A percentile compares a stretch with the other conserved stretches of the same genome.
These are phyloP conservation scores for Pyricularia grisea DNA, from an alignment of 2,329 filamentous ascomycete genomes.

Conservation along the genomic window DNA sequence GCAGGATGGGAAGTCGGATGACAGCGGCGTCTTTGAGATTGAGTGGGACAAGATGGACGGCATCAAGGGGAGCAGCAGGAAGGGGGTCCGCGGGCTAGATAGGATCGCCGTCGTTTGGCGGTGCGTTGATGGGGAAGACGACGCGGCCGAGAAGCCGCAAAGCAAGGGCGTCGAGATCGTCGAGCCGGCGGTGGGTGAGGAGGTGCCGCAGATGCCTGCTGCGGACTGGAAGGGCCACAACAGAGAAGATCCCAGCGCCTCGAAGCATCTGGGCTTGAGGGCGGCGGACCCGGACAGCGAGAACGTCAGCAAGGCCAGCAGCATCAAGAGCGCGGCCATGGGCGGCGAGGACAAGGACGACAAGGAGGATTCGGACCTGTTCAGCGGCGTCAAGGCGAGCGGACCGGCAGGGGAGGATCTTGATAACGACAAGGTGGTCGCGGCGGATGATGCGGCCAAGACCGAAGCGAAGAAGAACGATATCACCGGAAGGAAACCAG, in stretches of 20 bases:
- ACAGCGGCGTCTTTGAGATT: slow-evolving; percentile 53
- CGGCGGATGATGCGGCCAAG: not conserved
- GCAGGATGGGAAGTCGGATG: slow-evolving; percentile 52
- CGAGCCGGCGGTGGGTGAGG: slow-evolving; percentile 57
- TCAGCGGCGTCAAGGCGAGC: slow-evolving; percentile 19
- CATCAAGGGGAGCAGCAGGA: slow-evolving; percentile 79
- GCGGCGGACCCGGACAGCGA: slow-evolving; percentile 55
- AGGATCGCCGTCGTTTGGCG: slow-evolving; percentile 80
- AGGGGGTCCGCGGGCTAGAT: slow-evolving; percentile 76
- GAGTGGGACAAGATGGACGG: slow-evolving; percentile 72
- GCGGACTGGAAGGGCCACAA: slow-evolving; percentile 66
- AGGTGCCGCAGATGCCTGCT: slow-evolving; percentile 58
- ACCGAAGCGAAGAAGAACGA: not conserved
- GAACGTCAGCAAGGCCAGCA: slow-evolving; percentile 64
- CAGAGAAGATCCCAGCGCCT: slow-evolving; percentile 33
- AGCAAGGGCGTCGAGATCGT: slow-evolving; percentile 27
- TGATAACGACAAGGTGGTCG: slow-evolving; percentile 7
- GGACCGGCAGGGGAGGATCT: slow-evolving; percentile 16
- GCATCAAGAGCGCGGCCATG: slow-evolving; percentile 36
- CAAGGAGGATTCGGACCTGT: slow-evolving; percentile 12
- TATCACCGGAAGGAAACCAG: not conserved
- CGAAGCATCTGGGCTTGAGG: slow-evolving; percentile 60
- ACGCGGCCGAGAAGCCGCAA: not conserved
- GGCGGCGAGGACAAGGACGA: slow-evolving; percentile 2
- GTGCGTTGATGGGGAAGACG: slow-evolving; percentile 16